Evolutionary conservation across 2,329 filamentous ascomycete species (phyloP).

Genomic region (Grosmannia huntii): DNA sequence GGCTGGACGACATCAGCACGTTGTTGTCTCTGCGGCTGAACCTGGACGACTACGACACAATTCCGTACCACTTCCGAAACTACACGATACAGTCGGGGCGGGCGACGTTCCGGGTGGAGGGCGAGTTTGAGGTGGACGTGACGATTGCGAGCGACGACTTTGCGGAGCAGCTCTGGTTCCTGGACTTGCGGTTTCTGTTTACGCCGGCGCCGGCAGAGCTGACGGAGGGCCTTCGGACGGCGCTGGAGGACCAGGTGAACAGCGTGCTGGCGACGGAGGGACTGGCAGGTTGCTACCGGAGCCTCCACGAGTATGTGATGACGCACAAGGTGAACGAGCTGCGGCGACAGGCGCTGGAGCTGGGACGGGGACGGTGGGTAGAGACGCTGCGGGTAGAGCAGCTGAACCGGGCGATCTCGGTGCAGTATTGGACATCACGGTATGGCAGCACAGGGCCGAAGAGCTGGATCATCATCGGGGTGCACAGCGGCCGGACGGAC

Average conservation of each 20-base stretch:
- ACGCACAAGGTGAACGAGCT: conserved; percentile 84
- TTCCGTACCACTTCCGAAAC: conserved; percentile 61
- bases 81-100: conserved; percentile 77
- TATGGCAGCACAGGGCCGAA: conserved; percentile 46
- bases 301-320: conserved; percentile 75
- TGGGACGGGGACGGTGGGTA: conserved; percentile 63
- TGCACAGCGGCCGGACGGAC: conserved; percentile 48
- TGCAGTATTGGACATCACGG: conserved; percentile 81
- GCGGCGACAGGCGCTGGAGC: conserved; percentile 58
- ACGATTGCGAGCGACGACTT: conserved; percentile 80
- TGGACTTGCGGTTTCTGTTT: conserved; percentile 81
- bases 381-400: conserved; percentile 66
- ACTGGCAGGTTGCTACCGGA: conserved; percentile 67
- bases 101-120: conserved; percentile 70
- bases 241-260: conserved; percentile 63
- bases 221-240: conserved; percentile 47
- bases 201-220: conserved; percentile 51
- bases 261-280: conserved; percentile 56
- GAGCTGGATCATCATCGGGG: conserved; percentile 83
- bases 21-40: conserved; percentile 73
- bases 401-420: conserved; percentile 66
- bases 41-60: conserved; percentile 64
- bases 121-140: conserved; percentile 87
- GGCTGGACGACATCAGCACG: conserved; percentile 71
- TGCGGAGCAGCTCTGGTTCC: conserved; percentile 79